These are phyloP conservation scores for Drechslerella coelobrocha DNA, from an alignment of 2,329 filamentous ascomycete species.

Conservation along the genomic window DNA sequence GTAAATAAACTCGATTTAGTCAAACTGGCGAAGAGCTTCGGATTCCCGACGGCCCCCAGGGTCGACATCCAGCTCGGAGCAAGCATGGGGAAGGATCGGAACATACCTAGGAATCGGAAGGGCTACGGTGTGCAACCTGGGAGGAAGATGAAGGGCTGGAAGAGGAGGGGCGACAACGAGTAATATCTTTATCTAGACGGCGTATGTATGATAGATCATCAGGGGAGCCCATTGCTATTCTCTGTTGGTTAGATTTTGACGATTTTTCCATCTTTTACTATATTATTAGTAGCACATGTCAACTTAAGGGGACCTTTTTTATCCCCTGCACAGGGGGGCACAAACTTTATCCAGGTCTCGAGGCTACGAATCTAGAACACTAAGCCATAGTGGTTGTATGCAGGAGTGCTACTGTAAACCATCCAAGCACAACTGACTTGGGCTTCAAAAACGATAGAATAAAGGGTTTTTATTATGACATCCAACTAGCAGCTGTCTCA, in stretches of 20 bases:
- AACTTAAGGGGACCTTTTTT: too few species aligned
- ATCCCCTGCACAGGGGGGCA: too few species aligned
- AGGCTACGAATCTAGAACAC: too few species aligned
- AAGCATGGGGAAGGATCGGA: constrained; percentile 76
- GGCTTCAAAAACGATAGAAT: too few species aligned
- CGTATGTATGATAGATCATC: neutral
- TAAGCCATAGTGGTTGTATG: too few species aligned
- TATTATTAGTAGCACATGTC: too few species aligned
- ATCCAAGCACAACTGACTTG: too few species aligned
- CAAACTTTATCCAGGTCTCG: too few species aligned
- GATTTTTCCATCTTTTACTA: too few species aligned
- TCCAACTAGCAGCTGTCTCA: too few species aligned
- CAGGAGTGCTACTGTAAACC: too few species aligned
- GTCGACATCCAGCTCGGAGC: constrained; percentile 82
- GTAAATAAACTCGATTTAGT: constrained; percentile 80
- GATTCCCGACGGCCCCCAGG: constrained; percentile 76
- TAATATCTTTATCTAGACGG: constrained; percentile 11
- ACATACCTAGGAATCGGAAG: constrained; percentile 68
- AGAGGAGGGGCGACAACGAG: constrained; percentile 60
- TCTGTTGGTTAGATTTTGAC: constrained; percentile 6
- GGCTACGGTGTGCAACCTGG: constrained; percentile 78
- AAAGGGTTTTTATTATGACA: too few species aligned
- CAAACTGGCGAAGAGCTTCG: constrained; percentile 84
- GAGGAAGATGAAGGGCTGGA: constrained; percentile 64
- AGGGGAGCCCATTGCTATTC: neutral